phyloP scores from a whole-genome alignment of 805 yeast species.

The Saccharomycopsis schoenii region DNA sequence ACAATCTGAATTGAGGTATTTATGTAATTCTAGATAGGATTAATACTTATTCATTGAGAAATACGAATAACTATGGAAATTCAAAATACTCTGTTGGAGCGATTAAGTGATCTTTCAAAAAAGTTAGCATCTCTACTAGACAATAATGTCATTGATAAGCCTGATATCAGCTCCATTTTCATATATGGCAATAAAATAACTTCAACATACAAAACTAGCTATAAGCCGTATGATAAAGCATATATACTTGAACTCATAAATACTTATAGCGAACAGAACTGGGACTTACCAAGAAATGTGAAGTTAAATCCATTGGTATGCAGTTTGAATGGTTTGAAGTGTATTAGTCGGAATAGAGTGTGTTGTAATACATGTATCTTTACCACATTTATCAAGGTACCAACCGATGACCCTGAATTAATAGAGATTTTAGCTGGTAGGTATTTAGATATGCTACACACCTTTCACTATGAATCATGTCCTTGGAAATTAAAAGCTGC shows the following conservation, averaged over 20 bases:
- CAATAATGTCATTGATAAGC: not conserved
- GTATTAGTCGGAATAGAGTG: not conserved
- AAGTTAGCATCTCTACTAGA: not conserved
- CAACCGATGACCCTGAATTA: not conserved
- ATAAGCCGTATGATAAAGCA: not conserved
- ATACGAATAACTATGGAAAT: not conserved
- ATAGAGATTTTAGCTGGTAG: not conserved
- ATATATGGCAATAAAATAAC: not conserved
- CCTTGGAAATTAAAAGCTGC: not conserved
- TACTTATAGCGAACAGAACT: not conserved
- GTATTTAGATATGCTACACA: not conserved
- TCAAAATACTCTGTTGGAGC: not conserved
- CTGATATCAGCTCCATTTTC: not conserved
- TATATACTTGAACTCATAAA: not conserved
- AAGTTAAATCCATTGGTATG: constrained; percentile 4
- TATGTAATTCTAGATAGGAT: not conserved
- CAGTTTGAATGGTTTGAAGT: constrained; percentile 4
- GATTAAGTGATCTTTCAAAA: not conserved
- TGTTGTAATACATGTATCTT: constrained; percentile 4
- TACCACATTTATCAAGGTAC: not conserved
- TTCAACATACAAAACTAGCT: not conserved
- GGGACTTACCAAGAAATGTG: not conserved
- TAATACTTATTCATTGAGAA: not conserved
- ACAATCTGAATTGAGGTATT: not conserved
- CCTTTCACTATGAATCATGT: not conserved